Evolutionary conservation across 306 rosid species (phyloP), one percentile per base, ranked within the genome.

Genomic region (Quercus suber): DNA sequence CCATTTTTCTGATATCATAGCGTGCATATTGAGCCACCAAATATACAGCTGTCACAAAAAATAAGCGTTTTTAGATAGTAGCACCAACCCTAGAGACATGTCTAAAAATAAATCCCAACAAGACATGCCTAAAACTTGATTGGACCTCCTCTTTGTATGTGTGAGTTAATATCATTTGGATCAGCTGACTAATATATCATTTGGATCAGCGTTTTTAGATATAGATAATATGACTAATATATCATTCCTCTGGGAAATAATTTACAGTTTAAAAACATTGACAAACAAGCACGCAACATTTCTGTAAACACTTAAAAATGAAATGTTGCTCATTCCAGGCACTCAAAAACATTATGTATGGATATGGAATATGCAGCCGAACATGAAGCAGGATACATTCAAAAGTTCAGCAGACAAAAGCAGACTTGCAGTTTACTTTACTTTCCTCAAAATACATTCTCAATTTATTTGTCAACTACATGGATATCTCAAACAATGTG

Each of bases 11-110:
- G n/a, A 92, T 95, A 7, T 90, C 96, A 77, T 90, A 89, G 74
- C 90, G 96, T 80, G 98, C 87, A 84, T 90, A 91, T 70, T 89
- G 99, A n/a, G 99, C 99, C 77, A 91, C 96, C 90, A 92, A 83
- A 89, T 86, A 95, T 11, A 92, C 97, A 85, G 97, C 99, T 94
- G 97, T 69, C 27, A 57, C 45, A 86, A 55, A 73, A 77, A 79
- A 59, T 1, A 77, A 58, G 71, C 70, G 20, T 37, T 37, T 58
- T 86, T 70, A 87, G 77, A 83, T 19, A 25, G 31, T 69, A 57
- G 35, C 35, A 33, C 6, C 35, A 33, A 33, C 35, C 35, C 35
- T 33, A 33, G 1, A 35, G 73, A 73, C 37, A 85, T 43, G 33
- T 31, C 56, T 56, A 76, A 69, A n/a, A 43, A 8, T 21, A 53